Evolutionary conservation across 2,329 filamentous ascomycete species (phyloP), one percentile per base, ranked within the genome.

Genomic region (Cercospora zeina): DNA sequence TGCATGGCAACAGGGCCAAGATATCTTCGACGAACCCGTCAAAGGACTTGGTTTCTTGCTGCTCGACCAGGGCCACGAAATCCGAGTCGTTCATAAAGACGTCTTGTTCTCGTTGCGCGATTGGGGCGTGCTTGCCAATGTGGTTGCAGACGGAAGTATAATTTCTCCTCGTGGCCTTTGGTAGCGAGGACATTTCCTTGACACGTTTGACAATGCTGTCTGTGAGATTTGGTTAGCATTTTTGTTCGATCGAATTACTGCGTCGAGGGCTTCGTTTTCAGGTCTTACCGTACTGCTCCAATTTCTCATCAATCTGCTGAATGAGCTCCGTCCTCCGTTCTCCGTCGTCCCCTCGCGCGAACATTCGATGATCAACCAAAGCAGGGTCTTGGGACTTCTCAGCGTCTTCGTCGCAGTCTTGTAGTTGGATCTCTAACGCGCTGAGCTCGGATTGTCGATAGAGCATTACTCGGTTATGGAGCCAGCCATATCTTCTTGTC

Each of bases 151-250:
- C 72, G 31, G 72, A 76, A 13, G 70, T 69, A 54, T 78, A 78
- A 49, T 79, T 77, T 11, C 77, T 74, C 13, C 76, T 70, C 11
- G 72, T 74, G 1, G 77, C 77, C 37, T 68, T 72, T 31, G 77
- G 74, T 37, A 79, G 76, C 0, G 73, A 69, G 16, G 73, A 71
- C 0, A 78, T 69, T 7, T 68, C 70, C 7, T 75, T 58, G 1
- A 73, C 73, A 61, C 77, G 76, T 55, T 76, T 75, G 7, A 78
- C 70, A 0, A 78, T 68, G 55, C 77, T 73, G 50, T 79, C 76
- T 64, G 39, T 45, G 9, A 24, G 9, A 14, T 13, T 34, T 19
- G 39, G 39, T 49, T 33, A 55, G 19, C 1, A 50, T 37, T 16
- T 14, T 27, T 27, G 24, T 27, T 27, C 24, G 24, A 27, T 27